phyloP scores from a whole-genome alignment of 2,329 filamentous ascomycete species.

The Colletotrichum lentis region DNA sequence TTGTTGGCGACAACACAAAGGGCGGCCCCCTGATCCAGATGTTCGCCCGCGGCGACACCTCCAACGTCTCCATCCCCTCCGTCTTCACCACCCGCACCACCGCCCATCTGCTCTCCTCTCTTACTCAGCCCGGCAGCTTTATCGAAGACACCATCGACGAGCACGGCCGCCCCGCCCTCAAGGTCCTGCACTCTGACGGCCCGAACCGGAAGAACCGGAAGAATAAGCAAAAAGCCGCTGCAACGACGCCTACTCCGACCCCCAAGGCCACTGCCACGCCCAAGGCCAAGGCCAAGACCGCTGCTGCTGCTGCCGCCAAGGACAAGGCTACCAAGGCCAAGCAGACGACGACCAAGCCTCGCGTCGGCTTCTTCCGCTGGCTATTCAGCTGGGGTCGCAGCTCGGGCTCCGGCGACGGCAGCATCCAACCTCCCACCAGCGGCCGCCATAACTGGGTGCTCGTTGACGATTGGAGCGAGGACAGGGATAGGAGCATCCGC shows the following conservation, averaged over 20 bases:
- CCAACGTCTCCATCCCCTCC: slow-evolving; percentile 91
- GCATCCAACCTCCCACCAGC: slow-evolving; percentile 73
- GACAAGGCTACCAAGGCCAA: neutral
- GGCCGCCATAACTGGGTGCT: slow-evolving; percentile 78
- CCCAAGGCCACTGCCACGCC: slow-evolving; percentile 43
- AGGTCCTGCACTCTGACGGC: slow-evolving; percentile 60
- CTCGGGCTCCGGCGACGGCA: slow-evolving; percentile 53
- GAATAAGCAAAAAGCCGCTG: slow-evolving; percentile 45
- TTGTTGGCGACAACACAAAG: slow-evolving; percentile 91
- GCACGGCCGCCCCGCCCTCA: slow-evolving; percentile 64
- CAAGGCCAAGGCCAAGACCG: slow-evolving; percentile 41
- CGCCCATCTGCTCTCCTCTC: slow-evolving; percentile 87
- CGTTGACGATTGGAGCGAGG: slow-evolving; percentile 71
- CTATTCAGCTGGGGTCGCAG: slow-evolving; percentile 50
- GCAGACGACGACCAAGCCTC: slow-evolving; percentile 22
- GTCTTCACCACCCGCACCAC: slow-evolving; percentile 96
- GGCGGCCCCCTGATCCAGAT: slow-evolving; percentile 93
- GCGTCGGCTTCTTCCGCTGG: slow-evolving; percentile 55
- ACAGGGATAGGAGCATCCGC: slow-evolving; percentile 55
- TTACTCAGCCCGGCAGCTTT: slow-evolving; percentile 76
- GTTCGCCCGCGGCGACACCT: slow-evolving; percentile 97
- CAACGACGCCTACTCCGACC: slow-evolving; percentile 41
- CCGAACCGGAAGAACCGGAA: slow-evolving; percentile 48
- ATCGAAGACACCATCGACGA: slow-evolving; percentile 68
- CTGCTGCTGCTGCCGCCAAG: slow-evolving; percentile 12